Conservation (phyloP, 257 asterid species). For the Solanum boliviense region DNA sequence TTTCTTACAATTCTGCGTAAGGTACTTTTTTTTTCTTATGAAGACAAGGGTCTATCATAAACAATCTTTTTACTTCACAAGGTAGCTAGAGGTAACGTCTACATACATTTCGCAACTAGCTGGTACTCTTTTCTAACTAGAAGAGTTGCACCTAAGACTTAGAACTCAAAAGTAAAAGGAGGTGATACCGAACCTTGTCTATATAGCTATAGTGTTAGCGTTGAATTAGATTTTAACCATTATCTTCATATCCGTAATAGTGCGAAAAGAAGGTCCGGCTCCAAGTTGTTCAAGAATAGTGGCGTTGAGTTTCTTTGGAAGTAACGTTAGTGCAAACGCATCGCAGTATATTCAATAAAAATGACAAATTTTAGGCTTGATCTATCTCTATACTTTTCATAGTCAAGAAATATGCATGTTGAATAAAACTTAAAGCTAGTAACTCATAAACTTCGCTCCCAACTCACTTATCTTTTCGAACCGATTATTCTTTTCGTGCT, state of each 20-base stretch:
- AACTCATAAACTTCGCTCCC: not conserved
- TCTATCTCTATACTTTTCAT: not conserved
- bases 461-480: not conserved
- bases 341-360: not conserved
- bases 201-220: not conserved
- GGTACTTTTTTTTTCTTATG: not conserved
- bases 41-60: not conserved
- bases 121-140: not conserved
- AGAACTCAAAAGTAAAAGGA: rapidly evolving
- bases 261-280: not conserved
- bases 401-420: not conserved
- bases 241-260: too few species aligned
- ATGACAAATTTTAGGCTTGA: not conserved
- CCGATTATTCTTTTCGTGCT: too few species aligned
- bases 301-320: not conserved
- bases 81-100: too few species aligned
- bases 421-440: not conserved
- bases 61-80: not conserved
- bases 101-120: not conserved
- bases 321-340: not conserved
- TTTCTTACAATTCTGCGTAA: too few species aligned
- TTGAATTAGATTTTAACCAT: too few species aligned
- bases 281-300: not conserved
- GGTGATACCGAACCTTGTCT: not conserved
- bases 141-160: not conserved